Evolutionary conservation across 1,284 basidiomycete species (phyloP), one percentile per base, ranked within the genome.

Genomic region (Earliella scabrosa): DNA sequence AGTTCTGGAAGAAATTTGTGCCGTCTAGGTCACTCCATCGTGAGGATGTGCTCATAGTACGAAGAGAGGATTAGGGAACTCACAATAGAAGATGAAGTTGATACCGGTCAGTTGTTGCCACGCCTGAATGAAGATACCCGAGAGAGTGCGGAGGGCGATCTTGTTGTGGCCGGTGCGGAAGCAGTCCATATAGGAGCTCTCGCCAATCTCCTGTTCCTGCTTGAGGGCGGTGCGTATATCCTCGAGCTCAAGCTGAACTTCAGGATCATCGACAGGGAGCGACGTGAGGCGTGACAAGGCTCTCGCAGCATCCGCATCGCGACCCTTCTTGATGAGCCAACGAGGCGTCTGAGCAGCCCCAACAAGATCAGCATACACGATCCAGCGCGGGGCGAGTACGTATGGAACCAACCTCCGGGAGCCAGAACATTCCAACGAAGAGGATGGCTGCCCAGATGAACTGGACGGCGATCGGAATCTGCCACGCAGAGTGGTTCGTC

Each of bases 71-170:
- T n/a, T n/a, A n/a, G n/a, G n/a, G n/a, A n/a, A 65, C 68, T 59
- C 61, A 65, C 69, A 75, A 71, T 86, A 87, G 80, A 92, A 92
- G 77, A 93, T 92, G 75, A 93, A 93, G 82, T 94, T 94, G 82
- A 92, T 82, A 69, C 89, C 91, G 35, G 90, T 92, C 68, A 91
- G 83, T 75, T 95, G 91, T 74, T 93, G 91, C 83, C 81, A 86
- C 53, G 81, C 86, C 73, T 92, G 90, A 67, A 92, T 80, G 70
- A 82, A 81, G 67, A 89, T 88, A 62, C 92, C 93, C 27, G 90
- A 87, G 64, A 91, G 75, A 31, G 91, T 92, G 56, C 93, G 88
- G 68, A 89, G 80, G 57, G 82, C 77, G 68, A 74, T 73, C 65
- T 72, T 71, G 68, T 87, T 88, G 63, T 86, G 75, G 60, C 76